phyloP scores from a whole-genome alignment of 1,139 yeast genomes.

The Candida neerlandica region DNA sequence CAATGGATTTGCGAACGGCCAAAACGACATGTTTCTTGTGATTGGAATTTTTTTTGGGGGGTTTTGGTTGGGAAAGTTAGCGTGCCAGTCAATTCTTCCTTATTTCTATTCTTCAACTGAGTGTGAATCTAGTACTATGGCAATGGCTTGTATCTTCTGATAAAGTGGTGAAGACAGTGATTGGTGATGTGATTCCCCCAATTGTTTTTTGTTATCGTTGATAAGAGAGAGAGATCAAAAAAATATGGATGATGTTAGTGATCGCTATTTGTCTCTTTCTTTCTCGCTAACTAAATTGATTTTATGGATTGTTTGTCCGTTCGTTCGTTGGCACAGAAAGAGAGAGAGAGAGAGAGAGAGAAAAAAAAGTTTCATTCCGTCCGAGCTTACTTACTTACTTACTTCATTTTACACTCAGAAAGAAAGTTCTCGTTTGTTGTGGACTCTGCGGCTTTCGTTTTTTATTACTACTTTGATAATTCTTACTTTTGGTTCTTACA shows the following conservation, averaged over 20 bases:
- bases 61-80: background rate
- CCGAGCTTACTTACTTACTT: no score
- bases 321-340: background rate
- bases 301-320: background rate
- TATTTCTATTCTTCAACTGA: background rate
- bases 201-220: conserved; percentile 5
- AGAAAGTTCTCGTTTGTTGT: conserved; percentile 3
- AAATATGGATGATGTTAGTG: background rate
- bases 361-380: background rate
- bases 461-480: background rate
- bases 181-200: background rate
- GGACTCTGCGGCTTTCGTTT: background rate
- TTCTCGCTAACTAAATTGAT: background rate
- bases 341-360: background rate
- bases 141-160: background rate
- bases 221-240: conserved; percentile 3
- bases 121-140: background rate
- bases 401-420: background rate
- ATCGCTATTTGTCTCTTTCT: background rate
- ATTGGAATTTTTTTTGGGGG: background rate
- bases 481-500: no score
- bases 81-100: background rate
- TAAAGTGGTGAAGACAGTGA: background rate
- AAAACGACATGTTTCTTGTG: conserved; percentile 43
- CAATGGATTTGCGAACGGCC: conserved; percentile 50